Evolutionary conservation across 257 asterid genomes (phyloP).

Genomic region (Verbascum thapsus): DNA sequence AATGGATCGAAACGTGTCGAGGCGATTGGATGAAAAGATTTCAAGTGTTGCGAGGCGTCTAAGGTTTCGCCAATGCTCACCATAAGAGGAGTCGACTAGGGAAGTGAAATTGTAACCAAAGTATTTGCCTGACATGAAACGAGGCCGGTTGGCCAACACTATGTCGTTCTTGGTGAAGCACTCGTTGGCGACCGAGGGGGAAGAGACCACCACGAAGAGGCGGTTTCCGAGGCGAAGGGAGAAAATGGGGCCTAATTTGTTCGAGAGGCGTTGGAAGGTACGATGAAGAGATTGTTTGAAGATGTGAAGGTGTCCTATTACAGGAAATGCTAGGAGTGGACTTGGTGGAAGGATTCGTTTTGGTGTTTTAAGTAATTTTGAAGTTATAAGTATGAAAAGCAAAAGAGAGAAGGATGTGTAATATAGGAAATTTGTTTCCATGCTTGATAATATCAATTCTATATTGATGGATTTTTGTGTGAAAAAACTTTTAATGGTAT

Average conservation of each 20-base stretch:
- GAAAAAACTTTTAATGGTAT: too few relatives aligned
- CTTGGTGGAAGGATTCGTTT: slow-evolving; percentile 47
- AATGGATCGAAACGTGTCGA: slow-evolving; percentile 40
- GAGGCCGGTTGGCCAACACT: slow-evolving; percentile 56
- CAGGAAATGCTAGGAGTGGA: slow-evolving; percentile 44
- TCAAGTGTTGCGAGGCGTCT: slow-evolving; percentile 48
- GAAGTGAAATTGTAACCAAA: slow-evolving; percentile 50
- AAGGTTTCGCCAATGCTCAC: slow-evolving; percentile 66
- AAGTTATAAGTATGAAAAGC: too few relatives aligned
- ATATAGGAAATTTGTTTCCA: too few relatives aligned
- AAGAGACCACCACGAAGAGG: slow-evolving; percentile 50
- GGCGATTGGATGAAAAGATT: slow-evolving; percentile 50
- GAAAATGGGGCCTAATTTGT: slow-evolving; percentile 53
- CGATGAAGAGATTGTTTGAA: slow-evolving; percentile 54
- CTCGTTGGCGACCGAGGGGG: slow-evolving; percentile 23
- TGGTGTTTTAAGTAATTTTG: too few relatives aligned
- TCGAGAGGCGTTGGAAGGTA: slow-evolving; percentile 36
- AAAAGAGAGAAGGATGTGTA: too few relatives aligned
- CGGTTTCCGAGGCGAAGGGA: slow-evolving; percentile 56
- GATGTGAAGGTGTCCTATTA: slow-evolving; percentile 62
- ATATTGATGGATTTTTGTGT: too few relatives aligned
- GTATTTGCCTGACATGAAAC: slow-evolving; percentile 36
- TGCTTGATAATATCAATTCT: too few relatives aligned
- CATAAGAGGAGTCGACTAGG: slow-evolving; percentile 42
- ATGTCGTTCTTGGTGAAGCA: slow-evolving; percentile 47